These are phyloP conservation scores for Metahyphopichia silvanorum DNA, from an alignment of 805 yeast species.

Conservation along the genomic window DNA sequence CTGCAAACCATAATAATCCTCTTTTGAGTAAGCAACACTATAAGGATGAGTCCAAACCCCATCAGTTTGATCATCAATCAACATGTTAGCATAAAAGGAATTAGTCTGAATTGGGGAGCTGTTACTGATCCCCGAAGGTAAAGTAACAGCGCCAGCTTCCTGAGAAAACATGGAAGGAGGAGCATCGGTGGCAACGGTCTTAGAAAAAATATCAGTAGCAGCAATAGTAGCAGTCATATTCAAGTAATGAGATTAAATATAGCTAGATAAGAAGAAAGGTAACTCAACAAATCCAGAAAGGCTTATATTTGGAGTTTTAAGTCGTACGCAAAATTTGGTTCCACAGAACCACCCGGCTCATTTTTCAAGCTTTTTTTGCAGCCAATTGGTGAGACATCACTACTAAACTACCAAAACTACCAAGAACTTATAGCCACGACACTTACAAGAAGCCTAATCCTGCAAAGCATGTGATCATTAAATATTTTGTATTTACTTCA, in stretches of 20 bases:
- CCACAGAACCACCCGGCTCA: too few species aligned
- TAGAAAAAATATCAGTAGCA: slow-evolving; percentile 8
- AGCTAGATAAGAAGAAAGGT: too few species aligned
- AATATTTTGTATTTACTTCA: too few species aligned
- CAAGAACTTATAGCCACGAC: too few species aligned
- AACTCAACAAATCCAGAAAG: too few species aligned
- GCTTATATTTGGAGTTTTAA: too few species aligned
- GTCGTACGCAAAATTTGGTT: too few species aligned
- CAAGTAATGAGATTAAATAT: background rate
- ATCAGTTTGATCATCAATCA: slow-evolving; percentile 9
- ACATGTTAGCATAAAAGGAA: slow-evolving; percentile 12
- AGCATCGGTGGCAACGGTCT: slow-evolving; percentile 11
- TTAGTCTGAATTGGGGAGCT: slow-evolving; percentile 13
- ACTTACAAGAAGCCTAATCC: too few species aligned
- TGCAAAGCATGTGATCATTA: too few species aligned
- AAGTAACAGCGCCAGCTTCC: slow-evolving; percentile 10
- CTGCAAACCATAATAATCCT: slow-evolving; percentile 5
- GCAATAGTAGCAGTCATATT: background rate
- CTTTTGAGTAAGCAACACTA: slow-evolving; percentile 8
- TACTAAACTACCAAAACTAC: too few species aligned
- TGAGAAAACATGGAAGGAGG: slow-evolving; percentile 10
- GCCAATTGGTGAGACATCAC: too few species aligned
- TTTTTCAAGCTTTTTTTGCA: too few species aligned
- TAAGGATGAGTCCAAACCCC: slow-evolving; percentile 15
- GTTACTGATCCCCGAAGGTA: slow-evolving; percentile 8